These are phyloP conservation scores for Colletotrichum sansevieriae DNA, from an alignment of 2,329 filamentous ascomycete genomes.

Conservation along the genomic window DNA sequence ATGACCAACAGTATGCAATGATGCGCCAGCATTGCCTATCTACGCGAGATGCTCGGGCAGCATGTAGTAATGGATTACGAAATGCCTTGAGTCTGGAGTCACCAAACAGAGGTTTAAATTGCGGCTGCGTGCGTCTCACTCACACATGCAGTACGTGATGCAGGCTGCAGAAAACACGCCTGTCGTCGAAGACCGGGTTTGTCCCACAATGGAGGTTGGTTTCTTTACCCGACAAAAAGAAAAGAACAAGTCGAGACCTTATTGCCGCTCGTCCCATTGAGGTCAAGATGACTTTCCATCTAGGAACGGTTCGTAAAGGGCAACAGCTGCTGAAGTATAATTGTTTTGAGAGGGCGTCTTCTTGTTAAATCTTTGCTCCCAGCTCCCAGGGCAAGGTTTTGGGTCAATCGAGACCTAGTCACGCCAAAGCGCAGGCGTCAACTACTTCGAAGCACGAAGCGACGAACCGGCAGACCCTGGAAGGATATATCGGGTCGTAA, in stretches of 20 bases:
- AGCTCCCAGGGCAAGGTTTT: no score
- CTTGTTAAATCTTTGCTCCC: slow-evolving; percentile 19
- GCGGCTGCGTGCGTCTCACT: slow-evolving; percentile 14
- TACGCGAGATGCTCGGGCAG: background rate
- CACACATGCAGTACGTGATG: slow-evolving; percentile 21
- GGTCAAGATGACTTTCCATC: no score
- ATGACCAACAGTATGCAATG: background rate
- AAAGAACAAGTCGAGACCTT: background rate
- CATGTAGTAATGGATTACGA: background rate
- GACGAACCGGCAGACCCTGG: slow-evolving; percentile 13
- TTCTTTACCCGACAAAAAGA: background rate
- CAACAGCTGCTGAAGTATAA: background rate
- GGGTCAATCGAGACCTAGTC: slow-evolving; percentile 6
- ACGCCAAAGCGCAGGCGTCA: background rate
- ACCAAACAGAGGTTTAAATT: background rate
- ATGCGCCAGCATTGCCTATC: background rate
- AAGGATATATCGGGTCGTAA: slow-evolving; percentile 4
- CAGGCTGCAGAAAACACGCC: slow-evolving; percentile 27
- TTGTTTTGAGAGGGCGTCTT: background rate
- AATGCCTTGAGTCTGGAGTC: background rate
- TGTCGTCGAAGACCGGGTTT: slow-evolving; percentile 4
- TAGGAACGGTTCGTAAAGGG: background rate
- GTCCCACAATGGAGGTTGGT: background rate
- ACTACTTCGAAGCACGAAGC: slow-evolving; percentile 8
- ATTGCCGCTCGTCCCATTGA: slow-evolving; percentile 9